Conservation (phyloP, 2,329 filamentous ascomycete genomes). For the Talaromyces rugulosus region DNA sequence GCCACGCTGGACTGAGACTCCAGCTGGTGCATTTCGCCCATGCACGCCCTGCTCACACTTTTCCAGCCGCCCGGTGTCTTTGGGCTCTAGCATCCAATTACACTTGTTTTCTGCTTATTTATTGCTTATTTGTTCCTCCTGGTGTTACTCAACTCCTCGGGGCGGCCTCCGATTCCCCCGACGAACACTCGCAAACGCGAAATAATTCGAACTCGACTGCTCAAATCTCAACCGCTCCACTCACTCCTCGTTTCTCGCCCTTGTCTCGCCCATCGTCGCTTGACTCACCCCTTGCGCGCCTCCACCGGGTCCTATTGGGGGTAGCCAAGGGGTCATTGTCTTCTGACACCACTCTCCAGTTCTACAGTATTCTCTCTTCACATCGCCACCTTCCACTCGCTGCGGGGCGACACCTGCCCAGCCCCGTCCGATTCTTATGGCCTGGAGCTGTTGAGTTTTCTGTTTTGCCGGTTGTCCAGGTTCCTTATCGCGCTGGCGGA, state of each 20-base stretch:
- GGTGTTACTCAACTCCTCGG: not conserved
- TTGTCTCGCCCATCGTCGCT: slow-evolving; percentile 14
- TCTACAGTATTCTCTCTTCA: not conserved
- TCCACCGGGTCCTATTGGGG: slow-evolving; percentile 14
- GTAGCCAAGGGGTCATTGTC: slow-evolving; percentile 12
- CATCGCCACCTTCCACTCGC: not conserved
- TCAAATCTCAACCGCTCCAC: not conserved
- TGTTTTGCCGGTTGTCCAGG: slow-evolving; percentile 11
- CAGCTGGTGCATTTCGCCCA: not conserved
- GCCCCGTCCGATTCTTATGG: slow-evolving; percentile 13
- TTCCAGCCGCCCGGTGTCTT: slow-evolving; percentile 8
- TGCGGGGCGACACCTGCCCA: slow-evolving; percentile 10
- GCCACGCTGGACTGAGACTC: not conserved
- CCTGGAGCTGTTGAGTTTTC: slow-evolving; percentile 8
- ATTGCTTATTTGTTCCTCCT: not conserved
- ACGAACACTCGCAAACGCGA: not conserved
- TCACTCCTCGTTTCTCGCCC: not conserved
- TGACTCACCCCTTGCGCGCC: slow-evolving; percentile 12
- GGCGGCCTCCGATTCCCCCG: slow-evolving; percentile 5
- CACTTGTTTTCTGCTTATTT: not conserved
- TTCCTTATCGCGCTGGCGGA: slow-evolving; percentile 12
- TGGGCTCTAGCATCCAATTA: slow-evolving; percentile 4
- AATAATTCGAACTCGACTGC: not conserved
- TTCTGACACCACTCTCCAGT: not conserved
- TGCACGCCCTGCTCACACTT: slow-evolving; percentile 7